Base-by-base conservation (phyloP, 2,329 filamentous ascomycete species). In the Penicillium sp. region DNA sequence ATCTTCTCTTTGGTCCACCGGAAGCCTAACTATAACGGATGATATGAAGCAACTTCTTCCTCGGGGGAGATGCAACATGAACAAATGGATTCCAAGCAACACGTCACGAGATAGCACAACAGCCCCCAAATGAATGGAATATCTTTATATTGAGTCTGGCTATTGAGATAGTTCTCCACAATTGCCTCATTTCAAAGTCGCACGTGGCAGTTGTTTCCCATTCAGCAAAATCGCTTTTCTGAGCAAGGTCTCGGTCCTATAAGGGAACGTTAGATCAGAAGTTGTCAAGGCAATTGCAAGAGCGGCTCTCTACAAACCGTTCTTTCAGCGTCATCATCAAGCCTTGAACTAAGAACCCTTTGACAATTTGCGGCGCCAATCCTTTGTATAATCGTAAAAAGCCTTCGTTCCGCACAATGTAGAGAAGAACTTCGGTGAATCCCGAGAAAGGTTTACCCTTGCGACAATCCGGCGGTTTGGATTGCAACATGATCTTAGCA, bases 251-350 rank as follows among this genome's bases (percentile, higher is more conserved):
- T 47, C 45, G 19, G 45, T 47, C 11, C 45, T 47, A 14, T 11
- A 18, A 10, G 4, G 16, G 9, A 11, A 27, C 3, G 23, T 47
- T 26, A 47, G 23, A 19, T 34, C 3, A 13, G 7, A 23, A 14
- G 7, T 6, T 3, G n/a, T 8, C 11, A 18, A 3, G n/a, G 14
- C 7, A 30, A 30, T 1, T 23, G 23, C 23, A 11, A 6, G 4
- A 14, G 7, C 6, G 10, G 10, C 14, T 6, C 9, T n/a, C 9
- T n/a, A 44, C 23, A 7, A 34, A 58, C 53, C 56, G 49, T 43
- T 58, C 56, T 44, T 58, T 58, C 29, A 58, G 36, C 39, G 53
- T 47, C 56, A 58, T 58, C 46, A 53, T 56, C 3, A 56, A 45
- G 2, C 53, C 56, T 44, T 58, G 56, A 7, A 56, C 56, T 3